Evolutionary conservation across 768 basidiomycete genomes (phyloP), one percentile per base, ranked within the genome.

Genomic region (Rickenella mellea): DNA sequence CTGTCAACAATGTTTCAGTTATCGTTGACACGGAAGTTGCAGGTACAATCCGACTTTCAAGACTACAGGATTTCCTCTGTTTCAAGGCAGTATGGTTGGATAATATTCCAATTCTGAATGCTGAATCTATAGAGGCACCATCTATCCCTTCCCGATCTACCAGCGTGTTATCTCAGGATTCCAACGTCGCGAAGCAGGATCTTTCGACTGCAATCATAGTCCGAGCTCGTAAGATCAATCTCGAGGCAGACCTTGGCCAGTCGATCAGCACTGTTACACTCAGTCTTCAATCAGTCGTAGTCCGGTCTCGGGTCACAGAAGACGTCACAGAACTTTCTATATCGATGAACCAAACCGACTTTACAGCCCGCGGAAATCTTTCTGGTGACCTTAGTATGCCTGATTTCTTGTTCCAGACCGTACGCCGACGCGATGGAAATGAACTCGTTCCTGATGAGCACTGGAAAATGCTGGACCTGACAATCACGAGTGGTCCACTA

Each of bases 41-140:
- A 3, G 87, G 84, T 0, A 79, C 71, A 5, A 72, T 93, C 29
- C 77, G 81, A 17, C 83, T 97, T 53, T 86, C 87, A 4, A 78
- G 91, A 10, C 62, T 96, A 22, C 91, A 93, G 60, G 92, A 96
- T 55, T 79, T 93, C 41, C 69, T 97, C 15, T 92, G 88, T 59
- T 90, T 94, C 73, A 93, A 93, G 59, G 90, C 91, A 5, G 88
- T 94, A 10, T 94, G 91, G 89, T 58, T 94, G 35, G 90, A 93
- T 54, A 78, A 79, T 27, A 87, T 93, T 21, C 87, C 89, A 0
- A 64, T 85, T 6, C 74, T 92, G 52, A 74, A 76, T 15, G 58
- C 66, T 28, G 69, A 62, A 14, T 21, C 46, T 27, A 2, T 31
- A 22, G 39, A 47, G 27, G 31, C 27, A 21, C 5, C 41, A 9